Evolutionary conservation across 192 early-diverging fungal genomes (phyloP), one percentile per base, ranked within the genome.

Genomic region (Coemansia sp.): DNA sequence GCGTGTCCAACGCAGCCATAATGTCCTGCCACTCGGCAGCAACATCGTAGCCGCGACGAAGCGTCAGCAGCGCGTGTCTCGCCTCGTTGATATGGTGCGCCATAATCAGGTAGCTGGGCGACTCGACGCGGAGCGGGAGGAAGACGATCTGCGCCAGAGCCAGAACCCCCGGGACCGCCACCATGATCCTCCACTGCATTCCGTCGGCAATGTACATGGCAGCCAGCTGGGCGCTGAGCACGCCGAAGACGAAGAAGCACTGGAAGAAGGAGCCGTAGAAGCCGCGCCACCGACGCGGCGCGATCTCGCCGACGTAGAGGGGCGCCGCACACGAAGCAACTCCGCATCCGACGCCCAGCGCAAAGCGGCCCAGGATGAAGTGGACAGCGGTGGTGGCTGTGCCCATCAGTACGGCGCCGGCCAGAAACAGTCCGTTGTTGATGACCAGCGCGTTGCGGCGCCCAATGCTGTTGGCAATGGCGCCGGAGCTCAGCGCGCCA

Each of bases 251-350:
- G 32, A 95, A 78, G 6, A 85, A 70, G 57, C 91, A 71, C 74
- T 93, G 92, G 77, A 89, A 89, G 65, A 90, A 83, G 16, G 87
- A 75, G 5, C 92, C 92, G 65, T 92, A 84, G 15, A 85, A 73
- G 5, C 92, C 94, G 61, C 89, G 85, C 59, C 85, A 77, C 23
- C 67, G 77, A 37, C 89, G 75, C 4, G 92, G 91, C 0, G 90
- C 70, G 38, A 94, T 86, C 65, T 94, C 94, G 13, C 83, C 85
- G 21, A 95, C 81, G 63, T 92, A 94, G 10, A 88, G 86, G 56
- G 79, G 87, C 19, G 83, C 78, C 2, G 80, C 79, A 10, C 85
- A 83, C 9, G 74, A 81, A 0, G 79, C 71, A 9, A 91, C 68
- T 52, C 92, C 92, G 61, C 92, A 89, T 0, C 85, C 88, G 48